Evolutionary conservation across 495 filamentous ascomycete species (phyloP).

Genomic region (Paragyromitra xinjiangensis): DNA sequence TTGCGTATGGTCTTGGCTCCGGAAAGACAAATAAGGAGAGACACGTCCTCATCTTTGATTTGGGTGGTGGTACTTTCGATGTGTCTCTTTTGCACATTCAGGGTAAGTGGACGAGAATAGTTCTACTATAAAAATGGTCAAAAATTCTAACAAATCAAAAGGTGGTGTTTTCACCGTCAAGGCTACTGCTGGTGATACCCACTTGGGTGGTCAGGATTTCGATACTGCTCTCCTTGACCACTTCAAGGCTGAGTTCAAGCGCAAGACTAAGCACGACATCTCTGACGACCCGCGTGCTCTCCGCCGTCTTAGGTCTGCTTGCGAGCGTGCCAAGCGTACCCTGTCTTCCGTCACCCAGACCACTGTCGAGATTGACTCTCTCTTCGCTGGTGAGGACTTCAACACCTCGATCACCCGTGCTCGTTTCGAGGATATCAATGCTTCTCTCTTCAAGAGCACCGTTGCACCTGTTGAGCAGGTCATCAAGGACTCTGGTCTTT

Average conservation of each 20-base stretch:
- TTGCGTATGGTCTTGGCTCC: slow-evolving; percentile 92
- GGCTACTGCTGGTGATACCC: slow-evolving; percentile 98
- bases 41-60: slow-evolving; percentile 98
- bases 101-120: slow-evolving; percentile 62
- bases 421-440: slow-evolving; percentile 98
- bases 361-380: slow-evolving; percentile 98
- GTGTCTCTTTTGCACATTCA: slow-evolving; percentile 98
- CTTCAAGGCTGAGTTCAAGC: slow-evolving; percentile 92
- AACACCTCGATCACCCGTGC: slow-evolving; percentile 99
- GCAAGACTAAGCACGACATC: slow-evolving; percentile 85
- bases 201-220: slow-evolving; percentile 99
- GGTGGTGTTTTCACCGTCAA: slow-evolving; percentile 98
- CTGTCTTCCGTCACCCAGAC: slow-evolving; percentile 96
- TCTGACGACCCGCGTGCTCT: slow-evolving; percentile 94
- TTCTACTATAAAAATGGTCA: neutral
- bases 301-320: slow-evolving; percentile 95
- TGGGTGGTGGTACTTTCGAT: slow-evolving; percentile 99
- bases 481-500: slow-evolving; percentile 92
- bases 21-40: slow-evolving; percentile 96
- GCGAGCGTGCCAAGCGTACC: slow-evolving; percentile 99
- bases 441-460: slow-evolving; percentile 93
- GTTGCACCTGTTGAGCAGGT: slow-evolving; percentile 99
- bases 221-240: slow-evolving; percentile 97
- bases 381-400: slow-evolving; percentile 97
- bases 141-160: slow-evolving; percentile 40